Evolutionary conservation across 768 basidiomycete genomes (phyloP).

Genomic region (Trametopsis cervina): DNA sequence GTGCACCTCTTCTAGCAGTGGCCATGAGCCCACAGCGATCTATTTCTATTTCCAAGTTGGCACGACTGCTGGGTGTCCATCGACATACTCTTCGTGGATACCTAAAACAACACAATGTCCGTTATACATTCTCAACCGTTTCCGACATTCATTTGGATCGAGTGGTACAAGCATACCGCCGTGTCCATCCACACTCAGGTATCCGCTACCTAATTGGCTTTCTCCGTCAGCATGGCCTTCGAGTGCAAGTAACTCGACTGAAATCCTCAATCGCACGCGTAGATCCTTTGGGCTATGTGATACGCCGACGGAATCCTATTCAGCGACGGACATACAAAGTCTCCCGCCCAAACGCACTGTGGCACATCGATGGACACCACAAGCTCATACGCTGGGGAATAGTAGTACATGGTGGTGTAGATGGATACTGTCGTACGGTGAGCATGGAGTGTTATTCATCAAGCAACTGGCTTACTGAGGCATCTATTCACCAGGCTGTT

Average conservation of each 20-base stretch:
- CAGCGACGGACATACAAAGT: conserved; percentile 10
- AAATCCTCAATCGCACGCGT: conserved; percentile 23
- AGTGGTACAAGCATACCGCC: neutral
- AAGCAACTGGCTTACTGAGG: too few species aligned
- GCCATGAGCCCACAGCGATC: neutral
- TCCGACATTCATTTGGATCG: conserved; percentile 1
- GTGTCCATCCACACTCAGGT: conserved; percentile 21
- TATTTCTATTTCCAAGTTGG: neutral
- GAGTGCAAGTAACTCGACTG: conserved; percentile 21
- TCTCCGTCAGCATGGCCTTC: conserved; percentile 19
- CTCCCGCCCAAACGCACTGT: conserved; percentile 15
- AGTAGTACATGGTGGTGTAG: conserved; percentile 22
- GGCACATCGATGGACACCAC: conserved; percentile 22
- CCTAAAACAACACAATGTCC: neutral
- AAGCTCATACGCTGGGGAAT: conserved; percentile 18
- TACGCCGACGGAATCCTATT: conserved; percentile 14
- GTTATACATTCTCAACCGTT: neutral
- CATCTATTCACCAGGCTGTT: conserved; percentile 17
- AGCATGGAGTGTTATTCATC: too few species aligned
- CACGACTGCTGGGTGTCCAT: neutral
- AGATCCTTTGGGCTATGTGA: conserved; percentile 23
- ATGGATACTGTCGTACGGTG: conserved; percentile 32
- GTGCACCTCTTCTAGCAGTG: neutral
- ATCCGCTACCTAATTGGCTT: conserved; percentile 24
- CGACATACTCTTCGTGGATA: neutral